phyloP scores from a whole-genome alignment of 2,329 filamentous ascomycete species.

The Catunica adiposa region DNA sequence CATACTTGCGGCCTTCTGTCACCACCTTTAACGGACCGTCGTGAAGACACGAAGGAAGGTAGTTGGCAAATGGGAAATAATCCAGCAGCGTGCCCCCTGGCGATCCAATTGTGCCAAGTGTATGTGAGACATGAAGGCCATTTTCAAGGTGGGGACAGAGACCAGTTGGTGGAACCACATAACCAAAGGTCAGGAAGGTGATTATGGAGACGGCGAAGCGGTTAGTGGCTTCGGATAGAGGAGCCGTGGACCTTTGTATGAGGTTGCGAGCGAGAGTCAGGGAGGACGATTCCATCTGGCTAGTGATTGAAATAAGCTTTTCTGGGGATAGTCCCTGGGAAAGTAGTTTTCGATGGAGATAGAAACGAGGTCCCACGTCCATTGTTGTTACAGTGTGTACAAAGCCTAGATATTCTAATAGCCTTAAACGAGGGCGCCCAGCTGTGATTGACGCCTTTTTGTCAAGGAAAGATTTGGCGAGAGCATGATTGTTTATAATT shows the following conservation, averaged over 20 bases:
- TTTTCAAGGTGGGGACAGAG: slow-evolving; percentile 19
- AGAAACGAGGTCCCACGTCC: neutral
- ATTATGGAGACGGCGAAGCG: neutral
- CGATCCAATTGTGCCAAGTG: slow-evolving; percentile 19
- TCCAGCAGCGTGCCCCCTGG: slow-evolving; percentile 23
- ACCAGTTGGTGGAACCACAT: neutral
- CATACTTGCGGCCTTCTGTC: slow-evolving; percentile 20
- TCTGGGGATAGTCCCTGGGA: neutral
- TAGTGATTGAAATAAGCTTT: too few species aligned
- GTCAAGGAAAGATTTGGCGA: slow-evolving; percentile 29
- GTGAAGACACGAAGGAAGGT: slow-evolving; percentile 24
- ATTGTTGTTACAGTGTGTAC: neutral
- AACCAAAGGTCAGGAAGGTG: neutral
- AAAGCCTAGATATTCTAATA: neutral
- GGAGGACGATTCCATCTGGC: too few species aligned
- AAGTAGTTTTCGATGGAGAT: neutral
- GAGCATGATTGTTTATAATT: slow-evolving; percentile 26
- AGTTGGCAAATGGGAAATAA: slow-evolving; percentile 25
- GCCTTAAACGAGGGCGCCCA: slow-evolving; percentile 26
- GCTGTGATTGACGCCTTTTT: slow-evolving; percentile 28
- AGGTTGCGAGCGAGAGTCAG: too few species aligned
- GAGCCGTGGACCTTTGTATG: too few species aligned
- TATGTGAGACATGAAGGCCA: slow-evolving; percentile 21
- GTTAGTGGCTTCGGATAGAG: neutral
- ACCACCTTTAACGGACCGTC: slow-evolving; percentile 21